Percentiles rank a stretch among this genome's conserved stretches.
Evolutionary conservation across 306 rosid genomes (phyloP).

Genomic region (Luffa aegyptiaca): DNA sequence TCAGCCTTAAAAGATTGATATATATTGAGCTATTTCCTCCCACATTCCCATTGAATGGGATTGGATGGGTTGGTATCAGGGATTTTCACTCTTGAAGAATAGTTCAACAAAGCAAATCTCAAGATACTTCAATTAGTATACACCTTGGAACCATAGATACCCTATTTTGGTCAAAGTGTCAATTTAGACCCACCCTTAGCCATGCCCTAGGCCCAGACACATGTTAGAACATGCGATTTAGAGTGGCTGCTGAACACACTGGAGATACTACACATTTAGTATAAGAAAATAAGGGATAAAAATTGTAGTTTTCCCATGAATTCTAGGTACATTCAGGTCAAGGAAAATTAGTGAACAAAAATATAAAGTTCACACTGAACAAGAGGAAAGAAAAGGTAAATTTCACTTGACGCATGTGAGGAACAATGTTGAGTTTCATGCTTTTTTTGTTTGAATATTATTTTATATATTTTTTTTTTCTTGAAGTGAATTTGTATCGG

Average conservation of each 20-base stretch:
- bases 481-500: no score
- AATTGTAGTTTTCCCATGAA: no score
- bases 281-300: neutral
- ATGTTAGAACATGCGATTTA: no score
- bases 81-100: neutral
- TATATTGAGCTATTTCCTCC: neutral
- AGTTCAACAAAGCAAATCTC: neutral
- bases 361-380: no score
- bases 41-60: neutral
- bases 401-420: no score
- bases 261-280: neutral
- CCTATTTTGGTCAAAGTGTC: neutral
- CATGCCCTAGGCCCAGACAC: neutral
- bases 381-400: neutral
- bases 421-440: neutral
- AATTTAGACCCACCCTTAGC: neutral
- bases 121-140: neutral
- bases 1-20: neutral
- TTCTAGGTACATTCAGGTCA: neutral
- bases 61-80: neutral
- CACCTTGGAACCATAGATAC: neutral
- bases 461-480: neutral
- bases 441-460: neutral
- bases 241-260: no score
- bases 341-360: neutral